These are phyloP conservation scores for Mortierella sp. DNA, from an alignment of 371 early-diverging fungal species.

Conservation along the genomic window DNA sequence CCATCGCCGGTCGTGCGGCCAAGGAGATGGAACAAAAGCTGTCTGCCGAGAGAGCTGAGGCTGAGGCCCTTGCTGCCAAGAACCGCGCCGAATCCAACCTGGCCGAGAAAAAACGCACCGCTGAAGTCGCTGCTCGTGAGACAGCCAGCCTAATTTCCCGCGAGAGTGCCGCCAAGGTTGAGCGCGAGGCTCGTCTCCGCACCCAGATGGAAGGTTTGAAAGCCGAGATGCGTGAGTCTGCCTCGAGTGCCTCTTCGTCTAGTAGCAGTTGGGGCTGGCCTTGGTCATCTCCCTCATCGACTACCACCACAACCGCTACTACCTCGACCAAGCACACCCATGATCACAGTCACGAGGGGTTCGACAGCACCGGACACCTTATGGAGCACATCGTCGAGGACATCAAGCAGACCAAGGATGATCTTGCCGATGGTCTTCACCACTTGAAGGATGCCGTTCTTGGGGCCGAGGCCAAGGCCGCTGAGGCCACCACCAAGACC, in stretches of 20 bases:
- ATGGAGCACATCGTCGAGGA: constrained; percentile 36
- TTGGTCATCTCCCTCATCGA: constrained; percentile 12
- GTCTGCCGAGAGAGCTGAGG: constrained; percentile 10
- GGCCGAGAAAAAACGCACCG: constrained; percentile 4
- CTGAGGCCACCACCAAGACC: neutral
- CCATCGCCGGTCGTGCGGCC: neutral
- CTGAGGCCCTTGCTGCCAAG: constrained; percentile 16
- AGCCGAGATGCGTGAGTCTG: constrained; percentile 2
- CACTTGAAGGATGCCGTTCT: constrained; percentile 27
- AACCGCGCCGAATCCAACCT: constrained; percentile 9
- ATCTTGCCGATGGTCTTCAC: constrained; percentile 19
- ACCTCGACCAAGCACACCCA: constrained; percentile 5
- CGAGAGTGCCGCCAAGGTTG: constrained; percentile 1
- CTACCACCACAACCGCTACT: neutral
- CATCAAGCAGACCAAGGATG: constrained; percentile 34
- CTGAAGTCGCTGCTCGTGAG: constrained; percentile 10
- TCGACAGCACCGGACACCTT: constrained; percentile 15
- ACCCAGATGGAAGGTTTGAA: constrained; percentile 14
- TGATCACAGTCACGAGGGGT: constrained; percentile 19
- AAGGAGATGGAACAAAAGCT: constrained; percentile 10
- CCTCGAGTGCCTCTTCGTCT: neutral
- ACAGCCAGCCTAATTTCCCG: neutral
- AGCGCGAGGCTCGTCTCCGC: constrained; percentile 19
- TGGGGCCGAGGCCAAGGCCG: constrained; percentile 4
- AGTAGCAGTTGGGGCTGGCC: constrained; percentile 27